Evolutionary conservation across 805 yeast species (phyloP), one percentile per base, ranked within the genome.

Genomic region (Soucietia sequanensis): DNA sequence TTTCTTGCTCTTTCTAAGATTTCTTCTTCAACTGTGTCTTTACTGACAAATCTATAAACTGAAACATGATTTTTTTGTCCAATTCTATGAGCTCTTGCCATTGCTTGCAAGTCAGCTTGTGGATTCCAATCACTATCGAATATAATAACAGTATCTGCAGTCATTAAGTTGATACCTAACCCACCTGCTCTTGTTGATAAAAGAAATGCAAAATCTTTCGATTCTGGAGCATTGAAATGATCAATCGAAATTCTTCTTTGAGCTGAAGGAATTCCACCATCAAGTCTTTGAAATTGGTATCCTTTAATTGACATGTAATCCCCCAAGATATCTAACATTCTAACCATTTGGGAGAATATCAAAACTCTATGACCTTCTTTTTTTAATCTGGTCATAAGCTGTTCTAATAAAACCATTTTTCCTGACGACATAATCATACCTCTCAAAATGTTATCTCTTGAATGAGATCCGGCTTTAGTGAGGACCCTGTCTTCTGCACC

Each of bases 41-140:
- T 93, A 39, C 96, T 84, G n/a, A 93, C 98, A 66, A 93, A 86
- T 56, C 99, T 72, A 58, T 93, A 93, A 12, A 93, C 98, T 80
- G 88, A 87, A 23, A 93, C 99, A 62, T 93, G 99, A 51, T 87
- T 89, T 62, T 90, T 93, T 60, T 93, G 99, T n/a, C 99, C 99
- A 57, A 93, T 93, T 70, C 99, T 81, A 65, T 93, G 99, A 3
- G 99, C 99, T 64, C 99, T 80, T 0, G 99, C 99, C 99, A 93
- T 93, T 1, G 99, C 99, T 64, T 93, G 99, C 52, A 93, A 70
- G 72, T 93, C 99, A 0, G 99, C 99, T 60, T 93, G 99, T 0
- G 99, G 99, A 56, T 93, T 93, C 99, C 99, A 93, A 66, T 93
- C 99, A 4, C 96, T 87, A 62, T 93, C 99, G 63, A 93, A 93